Conservation (phyloP, 2,329 filamentous ascomycete species). For the Penicillium corylophilum region DNA sequence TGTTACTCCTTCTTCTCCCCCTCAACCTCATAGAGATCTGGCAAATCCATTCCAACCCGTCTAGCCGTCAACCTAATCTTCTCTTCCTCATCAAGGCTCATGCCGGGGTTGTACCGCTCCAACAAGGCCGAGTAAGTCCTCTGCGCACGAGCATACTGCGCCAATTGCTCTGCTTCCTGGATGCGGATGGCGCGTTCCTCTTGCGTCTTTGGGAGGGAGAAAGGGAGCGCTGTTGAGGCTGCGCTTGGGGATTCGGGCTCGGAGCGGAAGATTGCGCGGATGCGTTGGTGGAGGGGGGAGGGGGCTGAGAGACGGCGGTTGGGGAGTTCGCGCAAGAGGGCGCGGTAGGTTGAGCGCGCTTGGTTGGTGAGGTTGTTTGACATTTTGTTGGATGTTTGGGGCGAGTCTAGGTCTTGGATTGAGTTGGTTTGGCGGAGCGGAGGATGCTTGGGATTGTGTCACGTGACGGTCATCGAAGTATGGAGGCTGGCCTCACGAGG, state of each 20-base stretch:
- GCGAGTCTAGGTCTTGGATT: neutral
- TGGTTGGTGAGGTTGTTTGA: slow-evolving; percentile 33
- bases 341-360: slow-evolving; percentile 77
- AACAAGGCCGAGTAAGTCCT: slow-evolving; percentile 75
- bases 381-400: slow-evolving; percentile 16
- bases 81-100: slow-evolving; percentile 83
- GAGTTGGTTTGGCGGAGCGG: neutral
- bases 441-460: neutral
- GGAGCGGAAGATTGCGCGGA: slow-evolving; percentile 63
- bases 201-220: slow-evolving; percentile 12
- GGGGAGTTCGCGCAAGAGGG: slow-evolving; percentile 84
- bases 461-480: slow-evolving; percentile 7
- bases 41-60: slow-evolving; percentile 87
- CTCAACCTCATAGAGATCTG: slow-evolving; percentile 42
- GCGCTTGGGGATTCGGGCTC: slow-evolving; percentile 9
- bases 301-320: slow-evolving; percentile 62
- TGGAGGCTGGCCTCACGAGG: no score
- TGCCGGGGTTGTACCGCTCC: slow-evolving; percentile 91
- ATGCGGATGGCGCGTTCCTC: slow-evolving; percentile 28
- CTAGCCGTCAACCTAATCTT: slow-evolving; percentile 78
- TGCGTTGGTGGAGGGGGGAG: slow-evolving; percentile 67
- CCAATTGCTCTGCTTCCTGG: slow-evolving; percentile 70
- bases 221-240: slow-evolving; percentile 18
- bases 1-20: slow-evolving; percentile 5
- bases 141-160: slow-evolving; percentile 82